Evolutionary conservation across 225 moss, liverwort and hornwort genomes (phyloP).

Genomic region (Polytrichum formosum): DNA sequence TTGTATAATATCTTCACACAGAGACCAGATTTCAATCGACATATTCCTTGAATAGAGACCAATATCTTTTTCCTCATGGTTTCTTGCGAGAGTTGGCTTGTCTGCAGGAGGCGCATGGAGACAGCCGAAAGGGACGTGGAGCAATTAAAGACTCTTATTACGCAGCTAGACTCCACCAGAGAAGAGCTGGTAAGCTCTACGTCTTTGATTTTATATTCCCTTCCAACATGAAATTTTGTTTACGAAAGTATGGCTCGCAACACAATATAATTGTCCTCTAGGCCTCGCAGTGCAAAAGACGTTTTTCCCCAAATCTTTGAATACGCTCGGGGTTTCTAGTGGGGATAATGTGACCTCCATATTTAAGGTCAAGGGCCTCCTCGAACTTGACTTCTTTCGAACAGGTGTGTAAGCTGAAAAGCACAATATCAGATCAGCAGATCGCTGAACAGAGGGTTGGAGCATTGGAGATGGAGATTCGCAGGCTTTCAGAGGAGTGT

Average conservation of each 20-base stretch:
- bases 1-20: too few species aligned
- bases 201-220: neutral
- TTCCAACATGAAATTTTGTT: too few species aligned
- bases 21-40: too few species aligned
- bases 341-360: too few species aligned
- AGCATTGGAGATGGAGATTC: slow-evolving; percentile 57
- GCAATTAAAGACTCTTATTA: slow-evolving; percentile 74
- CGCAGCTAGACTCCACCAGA: slow-evolving; percentile 74
- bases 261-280: too few species aligned
- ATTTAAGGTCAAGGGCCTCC: too few species aligned
- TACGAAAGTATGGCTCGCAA: too few species aligned
- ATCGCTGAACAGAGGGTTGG: slow-evolving; percentile 58
- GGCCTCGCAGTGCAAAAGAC: too few species aligned
- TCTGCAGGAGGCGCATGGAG: slow-evolving; percentile 65
- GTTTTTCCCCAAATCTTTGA: too few species aligned
- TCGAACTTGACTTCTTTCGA: neutral
- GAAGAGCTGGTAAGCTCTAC: slow-evolving; percentile 63
- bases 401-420: slow-evolving; percentile 66
- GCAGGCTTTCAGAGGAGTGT: slow-evolving; percentile 40
- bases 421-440: slow-evolving; percentile 53
- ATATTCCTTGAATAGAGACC: too few species aligned
- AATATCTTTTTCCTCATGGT: neutral
- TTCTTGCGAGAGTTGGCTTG: neutral
- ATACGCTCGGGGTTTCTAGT: too few species aligned
- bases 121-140: slow-evolving; percentile 75